Evolutionary conservation across 805 yeast species (phyloP).

Genomic region (Suhomyces kilbournensis): DNA sequence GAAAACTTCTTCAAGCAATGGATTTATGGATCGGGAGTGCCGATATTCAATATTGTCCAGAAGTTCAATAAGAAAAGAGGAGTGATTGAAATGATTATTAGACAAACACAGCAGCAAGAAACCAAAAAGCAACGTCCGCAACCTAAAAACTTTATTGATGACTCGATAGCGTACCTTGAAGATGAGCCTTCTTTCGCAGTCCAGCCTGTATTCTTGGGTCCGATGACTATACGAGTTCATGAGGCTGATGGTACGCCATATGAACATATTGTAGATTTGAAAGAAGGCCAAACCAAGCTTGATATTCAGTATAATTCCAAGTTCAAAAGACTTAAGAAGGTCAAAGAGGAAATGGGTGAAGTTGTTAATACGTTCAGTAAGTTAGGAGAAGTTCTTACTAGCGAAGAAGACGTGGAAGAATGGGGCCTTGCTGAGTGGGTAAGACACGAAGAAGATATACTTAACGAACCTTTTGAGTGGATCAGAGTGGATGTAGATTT

Average conservation of each 20-base stretch:
- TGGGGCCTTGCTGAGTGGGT: conserved; percentile 78
- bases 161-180: conserved; percentile 42
- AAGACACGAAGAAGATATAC: conserved; percentile 63
- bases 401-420: conserved; percentile 54
- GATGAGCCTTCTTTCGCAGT: conserved; percentile 38
- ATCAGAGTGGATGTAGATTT: conserved; percentile 94
- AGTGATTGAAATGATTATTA: conserved; percentile 89
- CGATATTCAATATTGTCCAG: conserved; percentile 84
- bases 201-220: conserved; percentile 75
- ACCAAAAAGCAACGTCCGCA: conserved; percentile 36
- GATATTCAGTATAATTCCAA: conserved; percentile 96
- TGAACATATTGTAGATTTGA: conserved; percentile 91
- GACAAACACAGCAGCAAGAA: conserved; percentile 80
- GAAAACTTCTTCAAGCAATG: conserved; percentile 88
- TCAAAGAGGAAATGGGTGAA: conserved; percentile 46
- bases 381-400: conserved; percentile 74
- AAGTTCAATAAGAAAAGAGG: conserved; percentile 90
- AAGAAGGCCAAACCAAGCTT: conserved; percentile 78
- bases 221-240: conserved; percentile 94
- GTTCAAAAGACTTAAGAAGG: conserved; percentile 75
- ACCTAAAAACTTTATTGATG: conserved; percentile 42
- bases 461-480: conserved; percentile 96
- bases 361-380: conserved; percentile 32
- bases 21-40: conserved; percentile 88
- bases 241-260: conserved; percentile 99